Evolutionary conservation across 1,284 basidiomycete genomes (phyloP), one percentile per base, ranked within the genome.

Genomic region (Heterobasidion occidentale): DNA sequence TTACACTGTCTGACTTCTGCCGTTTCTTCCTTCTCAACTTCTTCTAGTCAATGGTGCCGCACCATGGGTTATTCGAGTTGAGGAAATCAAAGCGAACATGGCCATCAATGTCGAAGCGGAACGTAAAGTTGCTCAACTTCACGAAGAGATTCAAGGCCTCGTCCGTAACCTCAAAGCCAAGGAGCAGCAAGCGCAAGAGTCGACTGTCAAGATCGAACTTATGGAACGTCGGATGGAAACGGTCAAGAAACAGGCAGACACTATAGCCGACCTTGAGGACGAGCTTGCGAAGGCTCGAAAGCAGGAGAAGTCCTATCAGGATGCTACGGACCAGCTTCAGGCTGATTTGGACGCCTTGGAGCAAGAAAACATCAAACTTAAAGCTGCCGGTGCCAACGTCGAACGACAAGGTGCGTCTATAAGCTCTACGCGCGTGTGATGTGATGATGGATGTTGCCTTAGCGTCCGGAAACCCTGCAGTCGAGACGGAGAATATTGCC

Each of bases 51-150:
- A 83, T 52, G 86, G 86, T 7, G 79, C 83, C 1, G 76, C 92
- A 3, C 97, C 97, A 0, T 99, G 96, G 96, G 74, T 93, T 0
- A 75, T 81, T 0, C 83, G 97, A n/a, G 82, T 96, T 5, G 81
- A 82, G n/a, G 84, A 92, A 63, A 86, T 99, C 73, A 92, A 93
- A 68, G 81, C 88, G 0, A 84, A 79, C 20, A 82, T 89, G 1
- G 86, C 92, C 0, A 79, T 92, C 71, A 98, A 98, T 64, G 79
- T 92, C 15, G 95, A 98, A 67, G 92, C 94, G 0, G 95, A 98
- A 68, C 81, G 88, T 51, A 92, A 92, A 69, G 84, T 94, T 9
- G 74, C 83, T 3, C 87, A 92, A 62, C 79, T 97, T 33, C 88
- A 86, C 59, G 94, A 97, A 59, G 93, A 98, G 69, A 83, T 95